A percentile compares a stretch with the other conserved stretches of the same genome.
phyloP scores from a whole-genome alignment of 1,284 basidiomycete species.

The Melanopsichium pennsylvanicum region DNA sequence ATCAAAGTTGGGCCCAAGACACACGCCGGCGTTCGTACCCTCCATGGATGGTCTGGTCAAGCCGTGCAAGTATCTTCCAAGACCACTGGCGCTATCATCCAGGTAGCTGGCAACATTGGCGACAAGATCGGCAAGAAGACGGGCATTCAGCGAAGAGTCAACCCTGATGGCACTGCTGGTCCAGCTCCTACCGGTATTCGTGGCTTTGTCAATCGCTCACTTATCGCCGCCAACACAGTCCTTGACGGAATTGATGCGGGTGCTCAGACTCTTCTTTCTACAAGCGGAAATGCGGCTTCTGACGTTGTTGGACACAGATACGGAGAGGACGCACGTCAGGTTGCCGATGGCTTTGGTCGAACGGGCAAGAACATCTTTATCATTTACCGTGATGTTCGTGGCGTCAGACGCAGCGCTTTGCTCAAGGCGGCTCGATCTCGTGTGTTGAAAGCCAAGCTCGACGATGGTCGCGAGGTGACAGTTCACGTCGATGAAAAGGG shows the following conservation, averaged over 20 bases:
- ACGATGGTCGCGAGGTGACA: slow-evolving; percentile 32
- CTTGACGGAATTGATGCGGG: slow-evolving; percentile 64
- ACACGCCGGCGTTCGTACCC: slow-evolving; percentile 15
- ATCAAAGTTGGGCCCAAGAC: slow-evolving; percentile 30
- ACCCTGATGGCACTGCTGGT: slow-evolving; percentile 31
- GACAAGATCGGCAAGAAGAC: slow-evolving; percentile 62
- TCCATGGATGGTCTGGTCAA: slow-evolving; percentile 38
- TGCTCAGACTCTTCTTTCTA: slow-evolving; percentile 52
- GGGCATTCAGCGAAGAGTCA: slow-evolving; percentile 60
- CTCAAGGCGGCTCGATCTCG: slow-evolving; percentile 60
- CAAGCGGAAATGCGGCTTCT: slow-evolving; percentile 56
- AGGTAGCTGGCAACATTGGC: slow-evolving; percentile 59
- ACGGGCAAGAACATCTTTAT: slow-evolving; percentile 58
- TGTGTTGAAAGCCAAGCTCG: slow-evolving; percentile 30
- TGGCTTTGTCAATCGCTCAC: slow-evolving; percentile 61
- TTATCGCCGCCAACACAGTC: slow-evolving; percentile 63
- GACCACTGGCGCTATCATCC: slow-evolving; percentile 59
- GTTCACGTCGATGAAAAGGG: slow-evolving; percentile 38
- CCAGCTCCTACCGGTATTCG: slow-evolving; percentile 55
- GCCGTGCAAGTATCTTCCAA: slow-evolving; percentile 50
- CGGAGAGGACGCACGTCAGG: slow-evolving; percentile 61
- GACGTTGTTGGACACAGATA: slow-evolving; percentile 64
- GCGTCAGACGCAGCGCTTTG: slow-evolving; percentile 58
- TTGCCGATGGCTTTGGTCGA: slow-evolving; percentile 54
- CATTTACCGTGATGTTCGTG: slow-evolving; percentile 63